Conservation (phyloP, 129 eudicot genomes). For the Heracleum sosnowskyi region DNA sequence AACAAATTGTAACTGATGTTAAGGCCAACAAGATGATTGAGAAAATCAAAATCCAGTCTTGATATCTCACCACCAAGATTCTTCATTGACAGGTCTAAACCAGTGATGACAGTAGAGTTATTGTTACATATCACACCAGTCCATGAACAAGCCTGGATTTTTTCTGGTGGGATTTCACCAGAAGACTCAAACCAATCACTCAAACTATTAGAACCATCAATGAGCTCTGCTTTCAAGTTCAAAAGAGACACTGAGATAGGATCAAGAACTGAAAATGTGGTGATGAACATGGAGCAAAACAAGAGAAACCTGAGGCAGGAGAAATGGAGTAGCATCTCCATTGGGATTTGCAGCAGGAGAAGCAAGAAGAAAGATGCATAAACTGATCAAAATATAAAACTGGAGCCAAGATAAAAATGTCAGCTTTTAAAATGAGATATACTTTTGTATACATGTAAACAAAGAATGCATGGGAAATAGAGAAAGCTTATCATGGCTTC, state of each 20-base stretch:
- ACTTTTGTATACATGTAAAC: background rate
- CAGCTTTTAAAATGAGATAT: constrained; percentile 1
- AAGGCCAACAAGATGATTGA: constrained; percentile 48
- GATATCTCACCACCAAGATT: constrained; percentile 66
- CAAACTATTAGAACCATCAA: constrained; percentile 33
- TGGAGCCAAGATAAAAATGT: constrained; percentile 8
- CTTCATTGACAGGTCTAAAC: constrained; percentile 60
- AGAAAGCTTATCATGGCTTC: constrained; percentile 23
- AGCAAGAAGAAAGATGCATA: background rate
- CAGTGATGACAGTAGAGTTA: constrained; percentile 43
- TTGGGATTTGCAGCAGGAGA: constrained; percentile 27
- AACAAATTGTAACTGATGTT: constrained; percentile 73
- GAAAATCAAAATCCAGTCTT: constrained; percentile 41
- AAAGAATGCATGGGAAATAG: constrained; percentile 67
- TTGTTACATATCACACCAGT: constrained; percentile 56
- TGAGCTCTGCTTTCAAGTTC: constrained; percentile 63
- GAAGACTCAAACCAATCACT: constrained; percentile 54
- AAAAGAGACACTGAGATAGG: constrained; percentile 55
- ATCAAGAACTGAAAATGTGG: constrained; percentile 35
- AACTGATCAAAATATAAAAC: constrained; percentile 15
- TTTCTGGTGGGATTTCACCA: constrained; percentile 25
- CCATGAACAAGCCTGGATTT: constrained; percentile 75
- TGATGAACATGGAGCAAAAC: constrained; percentile 24
- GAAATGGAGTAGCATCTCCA: constrained; percentile 38
- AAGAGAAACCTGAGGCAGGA: constrained; percentile 15